Percentiles rank a stretch among this genome's conserved stretches.
Evolutionary conservation across 305 asterid genomes (phyloP).

Genomic region (Fraxinus floribunda): DNA sequence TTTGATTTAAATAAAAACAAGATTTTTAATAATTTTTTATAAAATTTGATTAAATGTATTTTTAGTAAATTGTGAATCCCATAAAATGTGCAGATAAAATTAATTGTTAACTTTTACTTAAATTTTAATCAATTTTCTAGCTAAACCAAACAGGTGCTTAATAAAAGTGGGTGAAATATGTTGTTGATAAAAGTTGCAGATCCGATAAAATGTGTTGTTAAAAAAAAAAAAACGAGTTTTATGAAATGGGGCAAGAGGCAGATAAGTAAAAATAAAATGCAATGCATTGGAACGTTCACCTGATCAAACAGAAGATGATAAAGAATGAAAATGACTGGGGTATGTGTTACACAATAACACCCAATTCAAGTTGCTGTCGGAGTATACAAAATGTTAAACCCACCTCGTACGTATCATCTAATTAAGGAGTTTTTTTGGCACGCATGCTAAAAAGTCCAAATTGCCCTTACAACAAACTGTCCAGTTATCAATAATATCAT

Average conservation of each 20-base stretch:
- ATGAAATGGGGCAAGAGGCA: not conserved
- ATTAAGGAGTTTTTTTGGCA: not conserved
- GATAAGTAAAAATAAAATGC: not conserved
- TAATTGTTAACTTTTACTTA: no score
- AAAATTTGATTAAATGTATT: no score
- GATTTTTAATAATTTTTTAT: no score
- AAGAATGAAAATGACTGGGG: conserved; percentile 22
- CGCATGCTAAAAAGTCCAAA: not conserved
- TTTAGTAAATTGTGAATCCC: not conserved
- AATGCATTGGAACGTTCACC: conserved; percentile 30
- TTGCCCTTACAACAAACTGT: not conserved
- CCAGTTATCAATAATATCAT: not conserved
- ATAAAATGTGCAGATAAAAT: no score
- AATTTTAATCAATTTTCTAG: not conserved
- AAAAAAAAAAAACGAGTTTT: no score
- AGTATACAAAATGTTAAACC: conserved; percentile 29
- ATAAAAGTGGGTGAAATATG: not conserved
- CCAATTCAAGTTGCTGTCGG: conserved; percentile 21
- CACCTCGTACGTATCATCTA: conserved; percentile 35
- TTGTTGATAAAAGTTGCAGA: no score
- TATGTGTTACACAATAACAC: not conserved
- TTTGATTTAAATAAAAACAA: no score
- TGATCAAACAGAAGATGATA: not conserved
- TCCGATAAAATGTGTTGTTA: not conserved
- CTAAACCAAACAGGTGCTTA: not conserved